A percentile compares a stretch with the other conserved stretches of the same genome.
These are phyloP conservation scores for Xylaria sp. DNA, from an alignment of 2,329 filamentous ascomycete genomes.

Conservation along the genomic window DNA sequence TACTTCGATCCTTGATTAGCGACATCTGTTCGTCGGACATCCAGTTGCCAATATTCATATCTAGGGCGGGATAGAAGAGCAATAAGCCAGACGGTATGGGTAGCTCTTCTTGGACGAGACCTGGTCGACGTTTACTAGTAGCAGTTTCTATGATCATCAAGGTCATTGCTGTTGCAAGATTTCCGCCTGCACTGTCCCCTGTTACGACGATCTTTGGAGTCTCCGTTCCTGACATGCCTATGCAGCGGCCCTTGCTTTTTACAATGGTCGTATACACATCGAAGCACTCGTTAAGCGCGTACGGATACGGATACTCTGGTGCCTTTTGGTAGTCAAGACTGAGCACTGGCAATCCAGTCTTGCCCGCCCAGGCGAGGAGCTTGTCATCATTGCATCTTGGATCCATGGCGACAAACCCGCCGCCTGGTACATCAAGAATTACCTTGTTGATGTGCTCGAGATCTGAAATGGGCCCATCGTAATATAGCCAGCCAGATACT, in stretches of 20 bases:
- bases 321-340: constrained; percentile 92
- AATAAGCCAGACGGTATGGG: constrained; percentile 81
- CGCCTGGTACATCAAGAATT: constrained; percentile 88
- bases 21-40: constrained; percentile 99
- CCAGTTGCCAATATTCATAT: constrained; percentile 99
- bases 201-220: constrained; percentile 73
- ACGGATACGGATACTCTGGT: constrained; percentile 83
- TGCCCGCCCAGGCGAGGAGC: constrained; percentile 88
- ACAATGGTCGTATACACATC: constrained; percentile 81
- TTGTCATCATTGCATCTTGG: constrained; percentile 95
- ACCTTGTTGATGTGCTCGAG: constrained; percentile 77
- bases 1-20: constrained; percentile 82
- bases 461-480: constrained; percentile 82
- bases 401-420: constrained; percentile 96
- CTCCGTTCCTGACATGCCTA: constrained; percentile 72
- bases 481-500: constrained; percentile 89
- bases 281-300: constrained; percentile 85
- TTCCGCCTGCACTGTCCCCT: constrained; percentile 84
- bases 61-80: constrained; percentile 85
- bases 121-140: constrained; percentile 60
- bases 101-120: constrained; percentile 63
- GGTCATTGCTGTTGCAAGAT: constrained; percentile 78
- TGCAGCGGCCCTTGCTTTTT: constrained; percentile 72
- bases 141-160: constrained; percentile 87
- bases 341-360: constrained; percentile 84